Conservation (phyloP, 2,329 filamentous ascomycete species). For the Paradendryphiella salina region DNA sequence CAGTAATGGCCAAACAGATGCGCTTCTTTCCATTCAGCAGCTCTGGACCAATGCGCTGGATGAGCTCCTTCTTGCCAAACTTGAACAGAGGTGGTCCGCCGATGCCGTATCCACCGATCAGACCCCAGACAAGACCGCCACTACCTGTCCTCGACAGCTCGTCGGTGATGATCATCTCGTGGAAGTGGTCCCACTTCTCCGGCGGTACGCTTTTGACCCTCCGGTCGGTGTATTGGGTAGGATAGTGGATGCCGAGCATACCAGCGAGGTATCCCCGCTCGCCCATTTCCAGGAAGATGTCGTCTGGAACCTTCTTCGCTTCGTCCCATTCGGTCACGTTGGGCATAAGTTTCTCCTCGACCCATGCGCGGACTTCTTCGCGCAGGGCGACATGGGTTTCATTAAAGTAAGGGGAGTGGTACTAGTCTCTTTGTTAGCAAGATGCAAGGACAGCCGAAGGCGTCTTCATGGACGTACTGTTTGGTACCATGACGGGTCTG, state of each 20-base stretch:
- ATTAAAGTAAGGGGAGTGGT: conserved; percentile 96
- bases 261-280: conserved; percentile 64
- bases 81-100: conserved; percentile 89
- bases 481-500: conserved; percentile 93
- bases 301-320: conserved; percentile 82
- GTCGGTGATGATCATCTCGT: conserved; percentile 93
- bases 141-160: conserved; percentile 87
- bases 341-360: conserved; percentile 86
- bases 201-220: conserved; percentile 75
- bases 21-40: conserved; percentile 93
- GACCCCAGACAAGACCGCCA: conserved; percentile 94
- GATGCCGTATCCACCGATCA: conserved; percentile 93
- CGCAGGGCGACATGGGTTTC: conserved; percentile 89
- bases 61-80: conserved; percentile 82
- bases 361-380: conserved; percentile 88
- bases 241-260: conserved; percentile 70
- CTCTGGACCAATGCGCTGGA: conserved; percentile 84
- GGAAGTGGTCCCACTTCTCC: conserved; percentile 97
- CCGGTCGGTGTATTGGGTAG: conserved; percentile 69
- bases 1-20: conserved; percentile 96
- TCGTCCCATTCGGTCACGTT: conserved; percentile 97
- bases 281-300: conserved; percentile 95
- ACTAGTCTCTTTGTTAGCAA: conserved; percentile 56
- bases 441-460: background rate
- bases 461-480: conserved; percentile 62